A percentile compares a stretch with the other conserved stretches of the same genome.
Conservation (phyloP, 176 grass and related monocot species). For the Otatea glauca region DNA sequence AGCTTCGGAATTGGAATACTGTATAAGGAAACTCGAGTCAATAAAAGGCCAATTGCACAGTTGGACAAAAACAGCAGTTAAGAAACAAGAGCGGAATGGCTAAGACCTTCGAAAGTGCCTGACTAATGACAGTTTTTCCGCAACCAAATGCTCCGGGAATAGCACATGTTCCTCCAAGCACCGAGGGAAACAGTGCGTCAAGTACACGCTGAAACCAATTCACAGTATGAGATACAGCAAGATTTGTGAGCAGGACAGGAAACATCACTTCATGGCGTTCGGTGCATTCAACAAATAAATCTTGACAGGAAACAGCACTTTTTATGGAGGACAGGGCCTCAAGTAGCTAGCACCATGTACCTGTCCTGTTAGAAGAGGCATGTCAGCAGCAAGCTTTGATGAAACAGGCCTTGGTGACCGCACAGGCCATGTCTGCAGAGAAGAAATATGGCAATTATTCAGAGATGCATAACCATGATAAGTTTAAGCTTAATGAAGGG, state of each 20-base stretch:
- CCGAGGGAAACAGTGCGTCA: conserved; percentile 83
- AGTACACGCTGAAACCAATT: conserved; percentile 74
- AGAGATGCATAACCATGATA: conserved; percentile 37
- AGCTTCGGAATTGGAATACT: conserved; percentile 86
- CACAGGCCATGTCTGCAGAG: conserved; percentile 75
- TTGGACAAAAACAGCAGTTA: conserved; percentile 10
- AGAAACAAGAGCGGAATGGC: conserved; percentile 8
- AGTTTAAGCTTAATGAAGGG: conserved; percentile 11
- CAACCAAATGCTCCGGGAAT: conserved; percentile 94
- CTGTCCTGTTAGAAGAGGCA: conserved; percentile 85
- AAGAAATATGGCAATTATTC: conserved; percentile 26
- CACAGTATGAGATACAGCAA: conserved; percentile 32
- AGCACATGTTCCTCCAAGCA: conserved; percentile 87
- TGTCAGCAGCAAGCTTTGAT: conserved; percentile 88
- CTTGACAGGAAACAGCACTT: conserved; percentile 10
- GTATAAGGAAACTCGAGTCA: conserved; percentile 40
- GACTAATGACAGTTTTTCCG: conserved; percentile 94
- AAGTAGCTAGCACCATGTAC: conserved; percentile 39
- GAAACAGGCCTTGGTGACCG: conserved; percentile 84
- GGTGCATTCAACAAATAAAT: conserved; percentile 24
- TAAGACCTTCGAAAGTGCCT: conserved; percentile 83
- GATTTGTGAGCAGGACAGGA: conserved; percentile 2
- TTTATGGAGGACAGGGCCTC: not conserved
- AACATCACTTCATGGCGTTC: not conserved
- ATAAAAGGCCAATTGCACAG: conserved; percentile 8